phyloP scores from a whole-genome alignment of 225 moss, liverwort and hornwort species.

The Pseudisothecium myosuroides region DNA sequence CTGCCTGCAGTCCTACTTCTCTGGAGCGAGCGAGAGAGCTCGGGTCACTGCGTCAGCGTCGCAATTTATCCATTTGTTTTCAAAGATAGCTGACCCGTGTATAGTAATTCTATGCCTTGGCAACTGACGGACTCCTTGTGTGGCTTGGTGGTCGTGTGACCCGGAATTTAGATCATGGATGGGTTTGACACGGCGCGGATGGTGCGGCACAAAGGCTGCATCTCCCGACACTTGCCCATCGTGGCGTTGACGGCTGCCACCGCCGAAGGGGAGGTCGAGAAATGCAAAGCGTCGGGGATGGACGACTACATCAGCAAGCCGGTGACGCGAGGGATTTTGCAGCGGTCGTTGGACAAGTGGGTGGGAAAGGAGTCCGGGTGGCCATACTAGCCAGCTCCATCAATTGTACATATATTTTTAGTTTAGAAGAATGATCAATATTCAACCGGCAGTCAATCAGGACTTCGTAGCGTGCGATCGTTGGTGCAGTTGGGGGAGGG shows the following conservation, averaged over 20 bases:
- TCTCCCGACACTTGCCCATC: conserved; percentile 16
- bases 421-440: not conserved
- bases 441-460: not conserved
- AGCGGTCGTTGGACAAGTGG: conserved; percentile 25
- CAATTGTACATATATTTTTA: conserved; percentile 8
- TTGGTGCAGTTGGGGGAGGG: not conserved
- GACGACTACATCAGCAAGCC: conserved; percentile 46
- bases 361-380: conserved; percentile 24
- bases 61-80: not conserved
- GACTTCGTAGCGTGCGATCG: not conserved
- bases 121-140: not conserved
- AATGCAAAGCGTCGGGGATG: conserved; percentile 26
- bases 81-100: not conserved
- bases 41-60: not conserved
- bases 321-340: conserved; percentile 30
- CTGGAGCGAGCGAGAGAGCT: not conserved
- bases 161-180: conserved; percentile 13
- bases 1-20: not conserved
- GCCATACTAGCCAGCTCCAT: not conserved
- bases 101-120: not conserved
- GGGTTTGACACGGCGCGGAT: conserved; percentile 26
- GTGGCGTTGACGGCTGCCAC: conserved; percentile 34
- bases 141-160: not conserved
- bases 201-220: conserved; percentile 18
- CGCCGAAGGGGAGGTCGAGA: conserved; percentile 34